Evolutionary conservation across 305 asterid species (phyloP).

Genomic region (Fraxinus greggii): DNA sequence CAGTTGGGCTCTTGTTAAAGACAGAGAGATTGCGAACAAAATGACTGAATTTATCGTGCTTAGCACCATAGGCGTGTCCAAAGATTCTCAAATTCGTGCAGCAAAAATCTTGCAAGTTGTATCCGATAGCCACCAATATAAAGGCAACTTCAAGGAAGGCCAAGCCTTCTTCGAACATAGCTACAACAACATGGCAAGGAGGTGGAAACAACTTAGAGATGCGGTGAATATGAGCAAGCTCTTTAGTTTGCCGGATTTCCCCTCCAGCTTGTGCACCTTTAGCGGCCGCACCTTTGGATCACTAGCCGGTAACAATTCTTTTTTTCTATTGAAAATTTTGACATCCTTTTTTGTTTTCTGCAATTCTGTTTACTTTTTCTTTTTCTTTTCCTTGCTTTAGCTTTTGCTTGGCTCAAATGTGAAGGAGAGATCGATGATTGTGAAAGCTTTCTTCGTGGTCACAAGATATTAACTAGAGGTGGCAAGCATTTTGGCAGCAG

Average conservation of each 20-base stretch:
- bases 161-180: constrained; percentile 62
- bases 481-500: constrained; percentile 74
- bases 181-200: constrained; percentile 44
- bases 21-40: constrained; percentile 59
- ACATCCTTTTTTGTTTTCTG: background rate
- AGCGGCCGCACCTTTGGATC: constrained; percentile 51
- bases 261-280: constrained; percentile 51
- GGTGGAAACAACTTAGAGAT: constrained; percentile 69
- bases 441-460: constrained; percentile 56
- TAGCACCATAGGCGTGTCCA: constrained; percentile 81
- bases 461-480: constrained; percentile 65
- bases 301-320: constrained; percentile 55
- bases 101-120: constrained; percentile 66
- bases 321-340: background rate
- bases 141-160: constrained; percentile 25
- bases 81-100: constrained; percentile 84
- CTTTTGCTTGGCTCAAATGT: constrained; percentile 87
- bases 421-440: constrained; percentile 62
- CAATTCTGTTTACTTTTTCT: background rate
- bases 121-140: constrained; percentile 48
- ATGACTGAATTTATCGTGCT: constrained; percentile 74
- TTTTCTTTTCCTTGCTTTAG: constrained; percentile 26
- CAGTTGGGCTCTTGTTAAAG: constrained; percentile 91
- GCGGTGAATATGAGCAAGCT: constrained; percentile 47
- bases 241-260: constrained; percentile 61